These are phyloP conservation scores for Eustoma russellianum DNA, from an alignment of 257 asterid genomes.

Conservation along the genomic window DNA sequence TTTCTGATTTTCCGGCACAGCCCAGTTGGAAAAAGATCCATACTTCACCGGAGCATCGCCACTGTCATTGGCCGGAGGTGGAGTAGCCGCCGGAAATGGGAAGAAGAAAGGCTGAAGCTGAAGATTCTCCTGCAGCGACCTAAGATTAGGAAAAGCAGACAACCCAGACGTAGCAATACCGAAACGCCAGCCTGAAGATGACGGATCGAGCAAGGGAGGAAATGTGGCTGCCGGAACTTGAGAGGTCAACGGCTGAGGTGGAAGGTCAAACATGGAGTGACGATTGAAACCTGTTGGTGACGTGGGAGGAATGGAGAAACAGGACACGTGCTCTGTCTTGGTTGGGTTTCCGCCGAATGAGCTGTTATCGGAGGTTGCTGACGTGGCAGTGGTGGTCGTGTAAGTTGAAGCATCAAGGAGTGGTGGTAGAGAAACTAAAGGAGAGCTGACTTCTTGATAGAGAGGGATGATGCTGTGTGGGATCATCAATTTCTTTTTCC, in stretches of 20 bases:
- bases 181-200: conserved; percentile 2
- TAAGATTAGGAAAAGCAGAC: conserved; percentile 44
- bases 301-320: conserved; percentile 76
- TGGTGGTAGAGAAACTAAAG: conserved; percentile 72
- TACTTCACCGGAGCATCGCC: conserved; percentile 5
- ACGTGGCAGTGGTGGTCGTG: conserved; percentile 21
- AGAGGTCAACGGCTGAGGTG: conserved; percentile 6
- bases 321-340: conserved; percentile 94
- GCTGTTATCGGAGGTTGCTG: conserved; percentile 34
- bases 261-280: conserved; percentile 29
- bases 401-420: conserved; percentile 46
- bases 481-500: conserved; percentile 24
- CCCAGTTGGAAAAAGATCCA: conserved; percentile 32
- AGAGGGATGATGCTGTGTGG: conserved; percentile 15
- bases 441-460: conserved; percentile 48
- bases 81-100: conserved; percentile 16
- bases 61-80: conserved; percentile 13
- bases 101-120: conserved; percentile 42
- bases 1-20: conserved; percentile 39
- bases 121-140: conserved; percentile 63
- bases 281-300: conserved; percentile 25
- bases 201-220: conserved; percentile 8
- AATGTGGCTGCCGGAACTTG: conserved; percentile 9
- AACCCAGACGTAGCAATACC: conserved; percentile 22
- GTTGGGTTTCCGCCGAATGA: conserved; percentile 33